Evolutionary conservation across 2,329 filamentous ascomycete species (phyloP).

Genomic region (Pseudogymnoascus destructans): DNA sequence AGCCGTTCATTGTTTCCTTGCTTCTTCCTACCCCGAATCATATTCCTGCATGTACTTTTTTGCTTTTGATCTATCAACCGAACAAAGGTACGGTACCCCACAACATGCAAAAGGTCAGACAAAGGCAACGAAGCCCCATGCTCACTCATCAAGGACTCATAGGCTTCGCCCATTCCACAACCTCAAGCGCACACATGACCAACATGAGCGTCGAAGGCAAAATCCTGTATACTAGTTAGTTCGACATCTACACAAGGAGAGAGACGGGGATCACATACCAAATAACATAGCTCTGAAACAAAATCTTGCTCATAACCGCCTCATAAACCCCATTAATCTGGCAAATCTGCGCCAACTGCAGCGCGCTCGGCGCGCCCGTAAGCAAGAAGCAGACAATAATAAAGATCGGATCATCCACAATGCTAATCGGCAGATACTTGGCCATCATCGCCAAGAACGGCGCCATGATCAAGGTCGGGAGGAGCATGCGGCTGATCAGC

Average conservation of each 20-base stretch:
- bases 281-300: slow-evolving; percentile 95
- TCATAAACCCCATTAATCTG: slow-evolving; percentile 97
- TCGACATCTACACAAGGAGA: background rate
- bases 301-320: slow-evolving; percentile 77
- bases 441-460: slow-evolving; percentile 76
- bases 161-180: slow-evolving; percentile 66
- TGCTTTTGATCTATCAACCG: background rate
- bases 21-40: background rate
- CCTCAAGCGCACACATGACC: slow-evolving; percentile 84
- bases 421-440: slow-evolving; percentile 84
- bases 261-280: slow-evolving; percentile 45
- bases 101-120: background rate
- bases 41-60: background rate
- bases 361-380: slow-evolving; percentile 79
- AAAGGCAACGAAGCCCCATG: background rate
- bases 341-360: slow-evolving; percentile 95
- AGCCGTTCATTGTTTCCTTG: background rate
- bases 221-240: slow-evolving; percentile 45
- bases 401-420: slow-evolving; percentile 95
- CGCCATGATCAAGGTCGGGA: slow-evolving; percentile 86
- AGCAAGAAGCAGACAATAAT: slow-evolving; percentile 95
- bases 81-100: background rate
- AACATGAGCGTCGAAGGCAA: slow-evolving; percentile 82
- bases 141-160: background rate
- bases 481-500: slow-evolving; percentile 76